phyloP scores from a whole-genome alignment of 768 basidiomycete species.

The Termitomyces sp. region DNA sequence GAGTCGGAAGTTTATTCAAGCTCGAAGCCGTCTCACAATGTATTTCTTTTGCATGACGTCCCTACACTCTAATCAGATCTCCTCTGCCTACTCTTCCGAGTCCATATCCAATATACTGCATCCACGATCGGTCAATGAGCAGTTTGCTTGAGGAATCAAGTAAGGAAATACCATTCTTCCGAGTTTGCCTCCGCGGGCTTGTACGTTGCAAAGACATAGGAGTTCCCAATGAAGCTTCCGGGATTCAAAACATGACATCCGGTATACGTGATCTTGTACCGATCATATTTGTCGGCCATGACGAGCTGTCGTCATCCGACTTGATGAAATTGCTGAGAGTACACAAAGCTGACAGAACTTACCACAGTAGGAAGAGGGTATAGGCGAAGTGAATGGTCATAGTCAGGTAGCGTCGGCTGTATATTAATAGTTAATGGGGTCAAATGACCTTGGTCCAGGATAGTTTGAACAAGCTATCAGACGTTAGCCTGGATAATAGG shows the following conservation, averaged over 20 bases:
- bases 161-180: conserved; percentile 63
- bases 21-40: not conserved
- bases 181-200: conserved; percentile 83
- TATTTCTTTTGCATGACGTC: not conserved
- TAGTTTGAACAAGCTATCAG: conserved; percentile 86
- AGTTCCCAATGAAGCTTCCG: conserved; percentile 81
- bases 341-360: conserved; percentile 22
- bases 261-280: conserved; percentile 94
- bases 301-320: conserved; percentile 53
- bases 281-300: conserved; percentile 94
- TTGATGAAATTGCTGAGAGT: not conserved
- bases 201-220: conserved; percentile 87
- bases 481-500: not conserved
- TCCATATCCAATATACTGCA: conserved; percentile 37
- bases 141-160: not conserved
- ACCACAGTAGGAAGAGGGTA: conserved; percentile 95
- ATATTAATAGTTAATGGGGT: conserved; percentile 80
- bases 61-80: not conserved
- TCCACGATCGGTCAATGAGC: not conserved
- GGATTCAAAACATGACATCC: conserved; percentile 99
- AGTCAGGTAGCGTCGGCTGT: conserved; percentile 85
- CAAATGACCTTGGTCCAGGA: conserved; percentile 95
- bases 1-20: not conserved
- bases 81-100: conserved; percentile 26
- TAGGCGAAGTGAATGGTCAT: conserved; percentile 86